Conservation (phyloP, 352 stramenopile genomes). For the Blastocystis sp. region DNA sequence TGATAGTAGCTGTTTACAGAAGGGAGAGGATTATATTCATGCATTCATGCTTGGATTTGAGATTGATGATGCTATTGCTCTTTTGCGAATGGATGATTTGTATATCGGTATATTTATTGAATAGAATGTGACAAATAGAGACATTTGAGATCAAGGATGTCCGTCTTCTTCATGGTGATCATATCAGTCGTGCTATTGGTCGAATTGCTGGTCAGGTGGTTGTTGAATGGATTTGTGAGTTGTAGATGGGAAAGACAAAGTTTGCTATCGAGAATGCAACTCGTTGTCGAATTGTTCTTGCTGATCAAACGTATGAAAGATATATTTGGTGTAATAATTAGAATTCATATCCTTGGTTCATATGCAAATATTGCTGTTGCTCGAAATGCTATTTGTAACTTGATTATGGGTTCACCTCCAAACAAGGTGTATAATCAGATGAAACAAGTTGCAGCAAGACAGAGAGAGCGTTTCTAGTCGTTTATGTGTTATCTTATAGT, state of each 20-base stretch:
- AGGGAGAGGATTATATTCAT: conserved; percentile 82
- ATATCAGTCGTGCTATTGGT: conserved; percentile 93
- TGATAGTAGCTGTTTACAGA: conserved; percentile 87
- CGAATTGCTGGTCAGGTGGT: conserved; percentile 91
- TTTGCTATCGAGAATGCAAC: conserved; percentile 98
- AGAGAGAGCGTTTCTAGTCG: conserved; percentile 87
- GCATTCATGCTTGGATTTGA: conserved; percentile 99
- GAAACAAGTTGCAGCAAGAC: conserved; percentile 91
- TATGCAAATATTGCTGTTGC: conserved; percentile 97
- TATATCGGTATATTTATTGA: conserved; percentile 70
- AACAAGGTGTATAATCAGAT: conserved; percentile 99
- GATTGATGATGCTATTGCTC: conserved; percentile 87
- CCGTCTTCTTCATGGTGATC: conserved; percentile 90
- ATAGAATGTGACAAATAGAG: conserved; percentile 69
- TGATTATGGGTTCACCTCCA: conserved; percentile 83
- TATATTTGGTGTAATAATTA: conserved; percentile 37
- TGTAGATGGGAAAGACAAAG: conserved; percentile 84
- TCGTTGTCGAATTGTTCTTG: conserved; percentile 92
- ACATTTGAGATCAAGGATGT: conserved; percentile 85
- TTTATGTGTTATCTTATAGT: neutral
- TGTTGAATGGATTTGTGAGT: neutral
- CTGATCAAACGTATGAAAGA: conserved; percentile 78
- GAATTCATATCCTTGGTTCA: conserved; percentile 92
- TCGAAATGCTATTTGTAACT: conserved; percentile 78
- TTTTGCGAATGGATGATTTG: conserved; percentile 95